A percentile compares a stretch with the other conserved stretches of the same genome.
Conservation (phyloP, 306 rosid species). For the Pterocarpus macrocarpus region DNA sequence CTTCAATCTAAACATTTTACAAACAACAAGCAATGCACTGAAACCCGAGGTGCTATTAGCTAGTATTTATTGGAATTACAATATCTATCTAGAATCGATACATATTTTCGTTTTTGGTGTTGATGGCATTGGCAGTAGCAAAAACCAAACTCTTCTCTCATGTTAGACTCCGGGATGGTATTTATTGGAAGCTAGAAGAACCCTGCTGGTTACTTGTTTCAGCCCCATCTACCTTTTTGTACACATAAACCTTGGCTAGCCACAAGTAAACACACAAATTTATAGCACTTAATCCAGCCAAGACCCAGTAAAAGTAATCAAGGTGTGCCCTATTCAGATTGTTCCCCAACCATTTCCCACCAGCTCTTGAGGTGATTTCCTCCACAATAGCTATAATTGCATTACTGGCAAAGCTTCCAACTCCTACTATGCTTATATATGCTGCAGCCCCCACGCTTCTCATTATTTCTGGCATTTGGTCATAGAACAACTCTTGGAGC, state of each 20-base stretch:
- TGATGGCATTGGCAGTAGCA: not conserved
- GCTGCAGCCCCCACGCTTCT: conserved; percentile 88
- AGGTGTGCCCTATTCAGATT: conserved; percentile 77
- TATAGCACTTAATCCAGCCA: conserved; percentile 67
- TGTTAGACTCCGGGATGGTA: conserved; percentile 13
- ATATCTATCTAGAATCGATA: not conserved
- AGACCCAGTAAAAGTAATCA: conserved; percentile 67
- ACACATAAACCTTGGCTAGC: conserved; percentile 62
- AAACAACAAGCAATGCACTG: not conserved
- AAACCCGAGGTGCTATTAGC: conserved; percentile 1
- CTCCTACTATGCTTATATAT: conserved; percentile 60
- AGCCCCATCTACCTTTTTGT: conserved; percentile 55
- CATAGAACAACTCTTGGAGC: conserved; percentile 72
- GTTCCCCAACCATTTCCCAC: conserved; percentile 66
- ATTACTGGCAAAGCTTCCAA: conserved; percentile 67
- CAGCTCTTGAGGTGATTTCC: conserved; percentile 38
- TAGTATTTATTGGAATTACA: conserved; percentile 31
- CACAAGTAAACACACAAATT: conserved; percentile 58
- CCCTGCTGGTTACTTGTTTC: conserved; percentile 36
- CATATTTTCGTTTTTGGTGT: not conserved
- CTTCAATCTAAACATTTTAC: too few relatives aligned
- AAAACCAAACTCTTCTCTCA: not conserved
- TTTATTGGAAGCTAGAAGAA: conserved; percentile 13
- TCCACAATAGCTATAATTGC: conserved; percentile 56
- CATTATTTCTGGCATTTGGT: conserved; percentile 69